These are phyloP conservation scores for Penicillium verhagenii DNA, from an alignment of 495 filamentous ascomycete genomes.

Conservation along the genomic window DNA sequence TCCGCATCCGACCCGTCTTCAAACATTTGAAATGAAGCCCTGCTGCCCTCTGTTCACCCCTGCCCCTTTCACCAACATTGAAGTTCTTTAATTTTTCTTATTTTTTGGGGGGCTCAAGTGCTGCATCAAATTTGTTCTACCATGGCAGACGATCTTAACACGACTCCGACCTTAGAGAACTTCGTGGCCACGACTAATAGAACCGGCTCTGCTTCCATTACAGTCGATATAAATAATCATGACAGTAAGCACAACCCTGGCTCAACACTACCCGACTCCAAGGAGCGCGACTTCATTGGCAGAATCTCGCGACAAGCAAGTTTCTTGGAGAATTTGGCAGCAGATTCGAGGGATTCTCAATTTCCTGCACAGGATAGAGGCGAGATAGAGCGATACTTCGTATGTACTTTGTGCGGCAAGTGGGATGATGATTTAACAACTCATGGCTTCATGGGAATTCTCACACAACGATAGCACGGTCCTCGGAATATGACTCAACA, in stretches of 20 bases:
- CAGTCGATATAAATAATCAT: slow-evolving; percentile 23
- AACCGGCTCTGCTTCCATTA: not conserved
- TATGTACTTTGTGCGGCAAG: slow-evolving; percentile 19
- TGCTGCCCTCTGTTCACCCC: not conserved
- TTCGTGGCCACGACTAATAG: slow-evolving; percentile 15
- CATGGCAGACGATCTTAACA: not conserved
- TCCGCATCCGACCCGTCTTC: not conserved
- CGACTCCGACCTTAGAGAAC: not conserved
- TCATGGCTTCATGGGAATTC: not conserved
- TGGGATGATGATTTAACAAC: not conserved
- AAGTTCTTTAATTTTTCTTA: too few species aligned
- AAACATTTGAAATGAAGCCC: not conserved
- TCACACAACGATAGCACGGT: slow-evolving; percentile 37
- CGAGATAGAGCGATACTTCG: slow-evolving; percentile 45
- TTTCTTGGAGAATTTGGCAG: slow-evolving; percentile 37
- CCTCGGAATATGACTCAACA: slow-evolving; percentile 72
- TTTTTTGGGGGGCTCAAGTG: too few species aligned
- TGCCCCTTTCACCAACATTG: not conserved
- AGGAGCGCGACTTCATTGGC: slow-evolving; percentile 28
- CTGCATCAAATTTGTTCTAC: too few species aligned
- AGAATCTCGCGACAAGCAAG: slow-evolving; percentile 36
- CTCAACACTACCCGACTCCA: slow-evolving; percentile 6
- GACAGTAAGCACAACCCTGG: not conserved
- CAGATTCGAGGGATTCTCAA: slow-evolving; percentile 35
- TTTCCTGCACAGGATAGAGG: slow-evolving; percentile 34